phyloP scores from a whole-genome alignment of 2,329 filamentous ascomycete genomes.

The Raffaelea arxii region DNA sequence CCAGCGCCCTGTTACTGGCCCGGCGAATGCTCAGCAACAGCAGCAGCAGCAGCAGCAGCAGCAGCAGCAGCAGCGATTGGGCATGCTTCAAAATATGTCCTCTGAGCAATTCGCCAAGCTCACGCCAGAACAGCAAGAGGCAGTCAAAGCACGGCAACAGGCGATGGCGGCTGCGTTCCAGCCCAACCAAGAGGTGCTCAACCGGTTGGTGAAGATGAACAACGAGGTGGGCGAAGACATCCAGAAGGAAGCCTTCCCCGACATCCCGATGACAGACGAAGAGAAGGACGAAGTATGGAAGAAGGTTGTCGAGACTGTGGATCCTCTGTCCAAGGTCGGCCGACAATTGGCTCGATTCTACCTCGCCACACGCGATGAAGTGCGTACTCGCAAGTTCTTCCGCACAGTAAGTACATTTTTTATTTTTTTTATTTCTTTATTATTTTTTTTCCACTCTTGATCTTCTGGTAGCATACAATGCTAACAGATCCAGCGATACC shows the following conservation, averaged over 20 bases:
- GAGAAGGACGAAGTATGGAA: conserved; percentile 32
- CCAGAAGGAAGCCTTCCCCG: conserved; percentile 28
- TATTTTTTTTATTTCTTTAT: not conserved
- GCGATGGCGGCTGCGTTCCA: conserved; percentile 15
- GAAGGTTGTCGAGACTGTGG: conserved; percentile 31
- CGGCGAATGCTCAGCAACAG: conserved; percentile 11
- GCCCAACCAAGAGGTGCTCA: conserved; percentile 26
- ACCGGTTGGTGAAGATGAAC: conserved; percentile 20
- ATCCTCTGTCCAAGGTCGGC: conserved; percentile 34
- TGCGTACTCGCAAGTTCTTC: conserved; percentile 41
- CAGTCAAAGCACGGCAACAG: conserved; percentile 16
- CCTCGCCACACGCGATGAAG: conserved; percentile 34
- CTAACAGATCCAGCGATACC: conserved; percentile 32
- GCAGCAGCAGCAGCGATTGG: conserved; percentile 11
- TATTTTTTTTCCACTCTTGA: not conserved
- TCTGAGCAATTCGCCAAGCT: conserved; percentile 31
- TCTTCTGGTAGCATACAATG: conserved; percentile 21
- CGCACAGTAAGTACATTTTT: conserved; percentile 32
- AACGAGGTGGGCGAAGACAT: conserved; percentile 25
- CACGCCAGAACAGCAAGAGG: conserved; percentile 29
- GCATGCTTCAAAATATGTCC: conserved; percentile 18
- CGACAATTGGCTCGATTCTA: conserved; percentile 27
- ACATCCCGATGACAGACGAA: conserved; percentile 36
- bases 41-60: conserved; percentile 4
- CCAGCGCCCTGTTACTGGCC: not conserved